Conservation (phyloP, 495 filamentous ascomycete genomes). For the Neurospora sp. region DNA sequence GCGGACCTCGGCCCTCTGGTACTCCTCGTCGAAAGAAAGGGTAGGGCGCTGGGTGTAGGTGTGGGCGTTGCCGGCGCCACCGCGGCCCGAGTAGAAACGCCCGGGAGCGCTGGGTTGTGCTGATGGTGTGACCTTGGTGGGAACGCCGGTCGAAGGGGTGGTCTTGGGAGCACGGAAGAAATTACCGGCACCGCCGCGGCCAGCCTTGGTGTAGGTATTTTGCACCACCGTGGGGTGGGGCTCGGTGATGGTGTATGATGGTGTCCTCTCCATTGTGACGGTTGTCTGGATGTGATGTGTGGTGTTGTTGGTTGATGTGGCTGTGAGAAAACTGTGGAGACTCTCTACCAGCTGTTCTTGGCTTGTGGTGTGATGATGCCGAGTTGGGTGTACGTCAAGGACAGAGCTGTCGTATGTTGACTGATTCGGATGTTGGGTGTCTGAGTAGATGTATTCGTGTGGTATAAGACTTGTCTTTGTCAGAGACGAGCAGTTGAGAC, state of each 20-base stretch:
- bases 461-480: not conserved
- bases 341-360: not conserved
- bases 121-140: constrained; percentile 15
- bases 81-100: constrained; percentile 70
- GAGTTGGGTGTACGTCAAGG: not conserved
- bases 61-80: constrained; percentile 85
- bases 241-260: constrained; percentile 61
- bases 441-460: not conserved
- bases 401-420: not conserved
- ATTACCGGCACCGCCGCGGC: constrained; percentile 86
- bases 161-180: constrained; percentile 60
- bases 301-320: constrained; percentile 5
- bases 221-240: constrained; percentile 64
- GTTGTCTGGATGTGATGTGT: constrained; percentile 18
- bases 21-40: constrained; percentile 89
- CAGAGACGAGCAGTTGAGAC: not conserved
- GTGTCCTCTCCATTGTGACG: constrained; percentile 18
- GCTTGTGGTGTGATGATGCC: not conserved
- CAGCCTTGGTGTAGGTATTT: constrained; percentile 58
- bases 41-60: constrained; percentile 52
- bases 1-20: constrained; percentile 51
- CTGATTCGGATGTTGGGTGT: not conserved
- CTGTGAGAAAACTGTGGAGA: not conserved
- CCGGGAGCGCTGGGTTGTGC: constrained; percentile 26
- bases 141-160: constrained; percentile 33